These are phyloP conservation scores for Citropsis articulata DNA, from an alignment of 345 rosid species.

Conservation along the genomic window DNA sequence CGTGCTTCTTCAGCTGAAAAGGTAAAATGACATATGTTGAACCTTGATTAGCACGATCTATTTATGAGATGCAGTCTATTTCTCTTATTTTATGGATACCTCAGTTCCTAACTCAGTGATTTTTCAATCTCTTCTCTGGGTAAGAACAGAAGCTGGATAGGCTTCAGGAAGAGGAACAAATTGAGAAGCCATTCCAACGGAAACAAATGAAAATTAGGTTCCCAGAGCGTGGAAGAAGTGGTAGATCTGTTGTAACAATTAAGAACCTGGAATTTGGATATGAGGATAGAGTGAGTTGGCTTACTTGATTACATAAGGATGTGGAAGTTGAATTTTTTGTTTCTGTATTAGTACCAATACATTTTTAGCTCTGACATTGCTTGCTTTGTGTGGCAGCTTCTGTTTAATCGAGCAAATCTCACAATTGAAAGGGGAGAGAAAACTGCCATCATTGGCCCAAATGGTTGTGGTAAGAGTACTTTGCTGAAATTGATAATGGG, in stretches of 20 bases:
- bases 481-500: constrained; percentile 84
- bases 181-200: constrained; percentile 89
- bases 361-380: constrained; percentile 10
- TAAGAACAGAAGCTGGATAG: constrained; percentile 71
- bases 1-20: constrained; percentile 98
- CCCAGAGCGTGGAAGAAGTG: constrained; percentile 94
- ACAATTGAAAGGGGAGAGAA: constrained; percentile 82
- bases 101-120: neutral
- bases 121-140: constrained; percentile 8
- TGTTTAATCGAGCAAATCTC: constrained; percentile 72
- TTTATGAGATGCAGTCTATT: neutral
- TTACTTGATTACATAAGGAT: neutral
- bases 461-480: constrained; percentile 95
- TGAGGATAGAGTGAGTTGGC: constrained; percentile 63
- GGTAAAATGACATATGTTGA: constrained; percentile 33
- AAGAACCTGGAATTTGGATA: constrained; percentile 74
- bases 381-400: constrained; percentile 42
- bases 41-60: neutral
- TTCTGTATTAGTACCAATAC: neutral
- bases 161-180: constrained; percentile 73
- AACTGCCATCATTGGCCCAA: constrained; percentile 87
- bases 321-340: neutral
- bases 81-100: constrained; percentile 11
- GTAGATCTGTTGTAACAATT: constrained; percentile 59
- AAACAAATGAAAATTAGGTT: constrained; percentile 94